phyloP scores from a whole-genome alignment of 1,284 basidiomycete genomes.

The Trametes hirsuta region DNA sequence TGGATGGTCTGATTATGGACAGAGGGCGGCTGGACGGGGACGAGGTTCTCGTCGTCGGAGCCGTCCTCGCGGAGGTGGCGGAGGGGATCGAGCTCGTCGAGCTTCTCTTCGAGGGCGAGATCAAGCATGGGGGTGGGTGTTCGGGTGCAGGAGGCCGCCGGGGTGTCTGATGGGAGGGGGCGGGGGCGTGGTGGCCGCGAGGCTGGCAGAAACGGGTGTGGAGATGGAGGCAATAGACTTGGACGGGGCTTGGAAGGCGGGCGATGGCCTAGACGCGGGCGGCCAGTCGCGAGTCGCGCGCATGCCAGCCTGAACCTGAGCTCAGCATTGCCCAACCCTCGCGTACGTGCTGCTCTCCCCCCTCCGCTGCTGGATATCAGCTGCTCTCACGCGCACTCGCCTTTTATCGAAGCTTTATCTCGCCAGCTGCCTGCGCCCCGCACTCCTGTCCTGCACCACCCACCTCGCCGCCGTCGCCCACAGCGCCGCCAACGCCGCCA shows the following conservation, averaged over 20 bases:
- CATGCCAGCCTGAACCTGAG: neutral
- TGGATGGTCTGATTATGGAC: constrained; percentile 50
- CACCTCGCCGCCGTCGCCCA: constrained; percentile 9
- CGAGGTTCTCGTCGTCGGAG: constrained; percentile 40
- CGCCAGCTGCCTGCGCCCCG: neutral
- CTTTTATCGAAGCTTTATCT: too few species aligned
- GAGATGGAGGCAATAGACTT: constrained; percentile 5
- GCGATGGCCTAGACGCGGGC: constrained; percentile 3
- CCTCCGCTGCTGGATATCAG: too few species aligned
- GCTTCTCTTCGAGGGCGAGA: constrained; percentile 53
- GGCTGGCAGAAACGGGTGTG: constrained; percentile 7
- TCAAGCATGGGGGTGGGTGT: constrained; percentile 11
- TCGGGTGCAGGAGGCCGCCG: too few species aligned
- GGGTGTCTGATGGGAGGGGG: neutral
- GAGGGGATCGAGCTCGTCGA: constrained; percentile 64
- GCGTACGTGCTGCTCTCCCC: constrained; percentile 3
- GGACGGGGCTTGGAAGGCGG: neutral
- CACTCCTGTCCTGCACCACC: constrained; percentile 15
- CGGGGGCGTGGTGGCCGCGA: constrained; percentile 6
- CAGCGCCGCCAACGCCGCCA: neutral
- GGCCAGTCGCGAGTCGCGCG: neutral
- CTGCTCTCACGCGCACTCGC: constrained; percentile 17
- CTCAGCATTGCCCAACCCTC: constrained; percentile 13
- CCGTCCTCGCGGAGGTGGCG: constrained; percentile 57
- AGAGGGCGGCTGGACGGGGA: constrained; percentile 63